Conservation (phyloP, 1,139 yeast species). For the Geotrichum citri-aurantii region DNA sequence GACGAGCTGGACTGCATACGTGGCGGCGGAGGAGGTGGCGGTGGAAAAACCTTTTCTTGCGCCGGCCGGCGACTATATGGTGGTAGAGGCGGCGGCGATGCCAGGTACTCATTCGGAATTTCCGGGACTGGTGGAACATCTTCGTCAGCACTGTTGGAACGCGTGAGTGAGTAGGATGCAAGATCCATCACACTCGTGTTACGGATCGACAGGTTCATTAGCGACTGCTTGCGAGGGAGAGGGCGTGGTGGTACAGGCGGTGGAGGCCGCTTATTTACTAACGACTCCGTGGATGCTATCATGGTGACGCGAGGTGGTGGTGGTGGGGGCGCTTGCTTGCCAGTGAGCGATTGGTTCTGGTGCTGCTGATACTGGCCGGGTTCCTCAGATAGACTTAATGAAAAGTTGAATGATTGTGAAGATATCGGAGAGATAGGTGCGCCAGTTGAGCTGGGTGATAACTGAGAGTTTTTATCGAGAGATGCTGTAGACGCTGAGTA, state of each 20-base stretch:
- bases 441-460: conserved; percentile 6
- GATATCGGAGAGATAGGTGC: conserved; percentile 11
- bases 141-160: neutral
- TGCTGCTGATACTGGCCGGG: neutral
- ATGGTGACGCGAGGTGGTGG: conserved; percentile 12
- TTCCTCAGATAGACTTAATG: neutral
- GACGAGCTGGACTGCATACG: neutral
- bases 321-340: conserved; percentile 12
- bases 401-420: neutral
- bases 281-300: neutral
- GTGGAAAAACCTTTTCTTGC: conserved; percentile 2
- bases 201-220: conserved; percentile 11
- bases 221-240: conserved; percentile 9
- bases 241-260: conserved; percentile 12
- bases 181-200: conserved; percentile 16
- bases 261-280: neutral
- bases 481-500: neutral
- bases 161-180: neutral
- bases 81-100: neutral
- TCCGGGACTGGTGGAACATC: neutral
- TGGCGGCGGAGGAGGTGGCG: conserved; percentile 14
- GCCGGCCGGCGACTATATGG: conserved; percentile 1
- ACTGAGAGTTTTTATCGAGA: neutral
- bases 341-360: neutral
- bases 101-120: neutral